Evolutionary conservation across 73 alveolate species (phyloP).

Genomic region (Paramecium bursaria): DNA sequence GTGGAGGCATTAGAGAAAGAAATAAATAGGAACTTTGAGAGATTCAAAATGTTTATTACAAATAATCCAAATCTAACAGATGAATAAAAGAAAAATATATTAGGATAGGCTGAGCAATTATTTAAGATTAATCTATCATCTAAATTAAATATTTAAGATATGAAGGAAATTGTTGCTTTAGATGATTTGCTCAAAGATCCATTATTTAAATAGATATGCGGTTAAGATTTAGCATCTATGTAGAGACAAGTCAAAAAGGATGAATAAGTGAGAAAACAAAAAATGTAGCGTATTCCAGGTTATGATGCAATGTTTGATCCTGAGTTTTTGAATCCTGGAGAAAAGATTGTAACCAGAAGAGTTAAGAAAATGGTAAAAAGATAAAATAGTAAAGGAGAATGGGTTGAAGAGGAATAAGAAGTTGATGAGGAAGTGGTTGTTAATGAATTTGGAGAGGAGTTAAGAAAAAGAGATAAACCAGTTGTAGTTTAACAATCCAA

Average conservation of each 20-base stretch:
- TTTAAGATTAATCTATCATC: constrained; percentile 56
- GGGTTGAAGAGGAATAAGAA: constrained; percentile 69
- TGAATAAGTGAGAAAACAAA: constrained; percentile 60
- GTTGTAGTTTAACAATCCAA: constrained; percentile 45
- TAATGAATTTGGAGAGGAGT: constrained; percentile 52
- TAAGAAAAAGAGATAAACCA: constrained; percentile 68
- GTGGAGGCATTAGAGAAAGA: constrained; percentile 63
- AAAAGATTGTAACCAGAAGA: constrained; percentile 61
- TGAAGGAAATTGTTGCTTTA: constrained; percentile 39
- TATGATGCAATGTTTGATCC: constrained; percentile 70
- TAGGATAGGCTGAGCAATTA: constrained; percentile 46
- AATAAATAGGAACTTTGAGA: constrained; percentile 57
- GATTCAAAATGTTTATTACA: constrained; percentile 54
- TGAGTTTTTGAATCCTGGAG: constrained; percentile 56
- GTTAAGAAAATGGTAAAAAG: constrained; percentile 62
- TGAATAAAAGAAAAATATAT: constrained; percentile 56
- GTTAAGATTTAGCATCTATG: constrained; percentile 59
- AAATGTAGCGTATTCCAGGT: constrained; percentile 19
- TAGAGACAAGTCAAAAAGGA: constrained; percentile 58
- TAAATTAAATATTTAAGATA: constrained; percentile 57
- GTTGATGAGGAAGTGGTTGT: constrained; percentile 71
- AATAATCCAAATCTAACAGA: constrained; percentile 58
- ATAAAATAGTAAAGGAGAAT: constrained; percentile 60
- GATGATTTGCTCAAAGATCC: constrained; percentile 71
- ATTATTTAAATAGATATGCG: constrained; percentile 51